Percentiles rank a stretch among this genome's conserved stretches.
phyloP scores from a whole-genome alignment of 805 yeast genomes.

The Wickerhamiella slavikovae region DNA sequence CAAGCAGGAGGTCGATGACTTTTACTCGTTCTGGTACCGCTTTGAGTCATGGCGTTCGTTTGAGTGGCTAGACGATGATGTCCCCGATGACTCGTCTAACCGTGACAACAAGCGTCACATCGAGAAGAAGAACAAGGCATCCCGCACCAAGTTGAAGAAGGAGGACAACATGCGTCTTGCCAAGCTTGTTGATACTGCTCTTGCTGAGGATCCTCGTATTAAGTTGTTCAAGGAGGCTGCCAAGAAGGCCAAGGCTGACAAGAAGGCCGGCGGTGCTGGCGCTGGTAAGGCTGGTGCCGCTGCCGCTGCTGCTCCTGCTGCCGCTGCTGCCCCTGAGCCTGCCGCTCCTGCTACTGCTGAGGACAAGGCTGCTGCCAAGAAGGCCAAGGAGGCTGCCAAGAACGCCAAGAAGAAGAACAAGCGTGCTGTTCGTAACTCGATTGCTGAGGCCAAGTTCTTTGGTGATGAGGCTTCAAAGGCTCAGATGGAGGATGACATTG shows the following conservation, averaged over 20 bases:
- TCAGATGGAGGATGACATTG: constrained; percentile 39
- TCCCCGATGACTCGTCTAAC: constrained; percentile 96
- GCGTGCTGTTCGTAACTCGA: constrained; percentile 64
- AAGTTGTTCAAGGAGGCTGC: constrained; percentile 82
- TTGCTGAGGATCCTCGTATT: constrained; percentile 85
- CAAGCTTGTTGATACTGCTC: constrained; percentile 72
- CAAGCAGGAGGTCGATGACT: constrained; percentile 65
- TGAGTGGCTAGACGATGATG: constrained; percentile 96
- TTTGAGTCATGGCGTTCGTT: constrained; percentile 97
- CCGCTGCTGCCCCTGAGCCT: constrained; percentile 56
- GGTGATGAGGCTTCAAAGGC: constrained; percentile 38
- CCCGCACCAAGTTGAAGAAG: constrained; percentile 92
- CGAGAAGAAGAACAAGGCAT: constrained; percentile 91
- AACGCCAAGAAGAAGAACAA: constrained; percentile 87
- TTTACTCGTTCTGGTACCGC: constrained; percentile 82
- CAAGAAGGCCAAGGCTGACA: constrained; percentile 81
- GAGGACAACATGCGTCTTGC: constrained; percentile 85
- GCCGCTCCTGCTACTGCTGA: constrained; percentile 40
- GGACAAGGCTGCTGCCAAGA: constrained; percentile 63
- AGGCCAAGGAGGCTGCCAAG: constrained; percentile 87
- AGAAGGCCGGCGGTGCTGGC: constrained; percentile 89
- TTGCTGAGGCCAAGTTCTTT: constrained; percentile 68
- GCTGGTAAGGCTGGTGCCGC: constrained; percentile 78
- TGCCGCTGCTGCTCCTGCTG: constrained; percentile 74
- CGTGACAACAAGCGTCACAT: constrained; percentile 98